These are phyloP conservation scores for Plasmodium gonderi DNA, from an alignment of 169 alveolate species.

Conservation along the genomic window DNA sequence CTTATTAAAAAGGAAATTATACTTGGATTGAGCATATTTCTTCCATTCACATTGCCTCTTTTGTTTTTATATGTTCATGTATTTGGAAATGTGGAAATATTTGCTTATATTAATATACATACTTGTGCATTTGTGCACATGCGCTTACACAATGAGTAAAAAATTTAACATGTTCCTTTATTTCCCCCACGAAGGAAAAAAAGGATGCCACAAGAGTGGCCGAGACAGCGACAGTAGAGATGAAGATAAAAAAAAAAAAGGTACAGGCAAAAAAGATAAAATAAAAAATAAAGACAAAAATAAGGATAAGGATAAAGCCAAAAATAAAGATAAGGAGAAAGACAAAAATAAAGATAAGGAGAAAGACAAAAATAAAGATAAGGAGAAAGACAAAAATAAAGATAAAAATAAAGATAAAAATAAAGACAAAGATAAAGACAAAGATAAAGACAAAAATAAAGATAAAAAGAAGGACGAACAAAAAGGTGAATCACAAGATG, in stretches of 20 bases:
- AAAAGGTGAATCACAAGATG: not conserved
- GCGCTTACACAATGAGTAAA: not conserved
- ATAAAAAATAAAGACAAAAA: not conserved
- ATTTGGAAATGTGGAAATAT: not conserved
- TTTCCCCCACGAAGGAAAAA: not conserved
- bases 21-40: too few relatives aligned
- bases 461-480: not conserved
- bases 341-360: not conserved
- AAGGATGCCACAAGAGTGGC: not conserved
- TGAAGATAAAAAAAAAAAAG: slow-evolving; percentile 4
- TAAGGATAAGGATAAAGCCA: not conserved
- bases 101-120: not conserved
- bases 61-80: not conserved
- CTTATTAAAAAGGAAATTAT: too few relatives aligned
- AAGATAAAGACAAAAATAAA: not conserved
- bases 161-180: not conserved
- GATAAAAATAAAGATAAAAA: not conserved
- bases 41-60: too few relatives aligned
- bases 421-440: not conserved
- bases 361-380: too few relatives aligned
- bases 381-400: not conserved
- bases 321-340: not conserved
- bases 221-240: slow-evolving; percentile 15
- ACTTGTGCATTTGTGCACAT: not conserved
- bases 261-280: not conserved